Evolutionary conservation across 2,329 filamentous ascomycete genomes (phyloP), one percentile per base, ranked within the genome.

Genomic region (Penicillium occitanis): DNA sequence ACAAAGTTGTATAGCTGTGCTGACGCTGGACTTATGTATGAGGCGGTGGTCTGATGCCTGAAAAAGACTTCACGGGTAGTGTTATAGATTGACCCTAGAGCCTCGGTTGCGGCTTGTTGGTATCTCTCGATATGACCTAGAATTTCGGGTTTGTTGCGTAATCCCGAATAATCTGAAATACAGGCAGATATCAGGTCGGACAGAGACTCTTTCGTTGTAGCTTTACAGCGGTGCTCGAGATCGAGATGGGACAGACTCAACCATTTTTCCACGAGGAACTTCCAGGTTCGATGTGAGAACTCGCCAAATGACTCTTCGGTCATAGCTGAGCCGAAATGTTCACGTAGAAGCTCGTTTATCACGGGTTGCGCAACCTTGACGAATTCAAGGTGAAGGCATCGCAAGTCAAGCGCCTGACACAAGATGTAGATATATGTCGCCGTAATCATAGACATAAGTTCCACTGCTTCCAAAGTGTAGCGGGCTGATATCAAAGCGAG

Each of bases 401-500:
- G 78, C 2, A 86, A 74, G 68, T 86, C 84, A 0, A 85, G 74
- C 0, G 86, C 88, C 73, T 90, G 88, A 68, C 87, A 89, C 0
- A 84, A 76, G 1, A 83, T 79, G 58, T 85, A 83, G 0, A 89
- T 72, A 61, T 87, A 82, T 0, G 81, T 81, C 0, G 87, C 85
- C 6, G 75, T 77, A 78, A 90, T 85, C 63, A 87, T 79, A 0
- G 81, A 79, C 1, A 90, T 72, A 0, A 89, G 68, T 37, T 89
- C 86, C 0, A 83, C 79, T 0, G 87, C 85, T 64, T 84, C 81
- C 62, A 84, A 75, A 0, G 86, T 87, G 57, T 86, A 85, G 2
- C 88, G 82, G 0, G 84, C 84, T 0, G 83, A 83, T 6, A 90
- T 78, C 0, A 90, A 76, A 0, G 88, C 89, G 14, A 91, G 80